Base-by-base conservation (phyloP, 176 grass and related monocot genomes). In the Hsuehochloa calcarea region DNA sequence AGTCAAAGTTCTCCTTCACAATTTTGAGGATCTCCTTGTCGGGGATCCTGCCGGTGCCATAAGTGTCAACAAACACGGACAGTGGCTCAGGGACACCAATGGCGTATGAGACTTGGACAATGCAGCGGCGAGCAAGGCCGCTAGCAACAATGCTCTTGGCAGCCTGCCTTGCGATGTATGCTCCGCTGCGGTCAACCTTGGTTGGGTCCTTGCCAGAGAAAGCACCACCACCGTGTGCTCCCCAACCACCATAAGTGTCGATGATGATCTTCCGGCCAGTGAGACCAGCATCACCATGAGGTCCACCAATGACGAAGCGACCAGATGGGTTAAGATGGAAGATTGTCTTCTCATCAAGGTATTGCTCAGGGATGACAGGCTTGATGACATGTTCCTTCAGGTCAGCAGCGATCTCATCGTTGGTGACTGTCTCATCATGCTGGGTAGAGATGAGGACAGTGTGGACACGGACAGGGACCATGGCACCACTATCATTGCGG, bases 331-430 rank as follows among this genome's bases (percentile, higher is more conserved):
- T 90, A 34, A 90, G 78, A 43, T 90, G 88, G 77, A 86, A 90
- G 83, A 90, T 90, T 51, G 88, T 90, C 88, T 90, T 89, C 88
- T 90, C 88, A 2, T 90, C 88, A 45, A 90, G 88, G 88, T 90
- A 90, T 72, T 71, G 83, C 78, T 85, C 88, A 23, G 88, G 88
- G 65, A 86, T 82, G 77, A 90, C 40, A 62, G 88, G 78, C 78
- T 90, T 90, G 83, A 90, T 90, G 88, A 90, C 88, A 65, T 90
- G 88, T 79, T 90, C 79, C 84, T 90, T 90, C 8, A 90, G 66
- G 55, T 90, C 88, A 78, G 88, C 88, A 14, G 88, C 88, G 29
- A 90, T 90, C 84, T 90, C 88, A 72, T 90, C 88, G 2, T 90
- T 90, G 78, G 88, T 90, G 27, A 90, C 88, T 11, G 88, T 90